Percentiles rank a stretch among this genome's conserved stretches.
phyloP scores from a whole-genome alignment of 495 filamentous ascomycete genomes.

The Xylaria curta region DNA sequence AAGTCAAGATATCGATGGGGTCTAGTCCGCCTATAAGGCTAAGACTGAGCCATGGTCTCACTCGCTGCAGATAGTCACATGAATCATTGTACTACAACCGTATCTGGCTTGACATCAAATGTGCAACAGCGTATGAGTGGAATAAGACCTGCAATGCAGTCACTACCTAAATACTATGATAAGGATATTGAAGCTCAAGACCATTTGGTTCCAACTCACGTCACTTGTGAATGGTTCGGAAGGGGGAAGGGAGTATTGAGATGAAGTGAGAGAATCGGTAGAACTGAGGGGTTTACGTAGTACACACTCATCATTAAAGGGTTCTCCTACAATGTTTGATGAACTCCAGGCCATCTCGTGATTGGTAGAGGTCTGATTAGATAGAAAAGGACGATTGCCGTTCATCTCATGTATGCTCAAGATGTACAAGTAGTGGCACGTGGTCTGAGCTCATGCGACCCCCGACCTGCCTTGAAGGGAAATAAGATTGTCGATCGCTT shows the following conservation, averaged over 20 bases:
- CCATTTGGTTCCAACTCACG: background rate
- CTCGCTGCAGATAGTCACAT: background rate
- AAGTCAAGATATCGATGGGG: background rate
- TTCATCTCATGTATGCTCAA: background rate
- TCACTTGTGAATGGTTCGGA: background rate
- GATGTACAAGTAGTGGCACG: background rate
- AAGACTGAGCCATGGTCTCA: background rate
- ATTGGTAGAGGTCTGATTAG: background rate
- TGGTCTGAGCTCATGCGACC: background rate
- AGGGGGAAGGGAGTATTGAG: background rate
- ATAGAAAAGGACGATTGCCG: background rate
- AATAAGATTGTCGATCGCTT: constrained; percentile 11
- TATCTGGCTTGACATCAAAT: background rate
- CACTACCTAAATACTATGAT: background rate
- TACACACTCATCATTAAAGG: background rate
- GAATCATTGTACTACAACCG: background rate
- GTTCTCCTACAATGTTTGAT: background rate
- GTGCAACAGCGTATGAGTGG: background rate
- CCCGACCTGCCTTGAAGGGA: constrained; percentile 14
- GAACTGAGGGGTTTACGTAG: background rate
- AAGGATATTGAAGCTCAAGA: background rate
- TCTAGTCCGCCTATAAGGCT: background rate
- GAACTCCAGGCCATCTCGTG: background rate
- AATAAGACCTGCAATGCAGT: background rate
- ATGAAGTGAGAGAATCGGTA: background rate